Evolutionary conservation across 805 yeast genomes (phyloP), one percentile per base, ranked within the genome.

Genomic region (Ogataea trehalophila): DNA sequence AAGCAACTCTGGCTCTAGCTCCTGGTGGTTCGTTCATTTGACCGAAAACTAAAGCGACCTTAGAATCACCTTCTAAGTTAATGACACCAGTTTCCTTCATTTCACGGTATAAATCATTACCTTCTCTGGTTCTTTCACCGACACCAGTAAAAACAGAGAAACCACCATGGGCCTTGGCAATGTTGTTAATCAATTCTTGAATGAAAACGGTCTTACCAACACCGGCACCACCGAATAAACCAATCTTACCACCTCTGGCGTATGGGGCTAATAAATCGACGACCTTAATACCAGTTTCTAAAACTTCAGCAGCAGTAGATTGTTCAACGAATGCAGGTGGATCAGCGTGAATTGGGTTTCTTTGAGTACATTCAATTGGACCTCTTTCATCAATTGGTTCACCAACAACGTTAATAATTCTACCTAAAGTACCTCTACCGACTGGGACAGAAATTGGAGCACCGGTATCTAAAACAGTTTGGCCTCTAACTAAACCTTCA

Each of bases 211-310:
- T 92, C 79, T 92, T 92, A 80, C 99, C 99, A 87, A 92, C 99
- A 92, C 99, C 99, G 76, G 99, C 99, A 92, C 99, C 99, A 82
- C 99, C 99, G 87, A 92, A 92, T 71, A 92, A 85, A 85, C 99
- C 99, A 89, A 92, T 92, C 85, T 92, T 92, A 88, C 99, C 99
- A 88, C 99, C 99, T 88, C 97, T 90, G 72, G 99, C 98, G 81
- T 92, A 92, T 65, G 99, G 99, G 65, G 99, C 99, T 63, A 92
- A 83, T 71, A 92, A 81, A 74, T 92, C 99, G 79, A 92, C 99
- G 75, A 92, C 99, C 84, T 92, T 92, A 74, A 92, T 92, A 89
- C 99, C 97, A 60, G 99, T 92, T 81, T 91, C 99, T 71, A 94
- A 84, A 67, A 94, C 91, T 83, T 94, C 98, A 59, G 99, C 98